These are phyloP conservation scores for Zymoseptoria tritici DNA, from an alignment of 2,329 filamentous ascomycete species.

Conservation along the genomic window DNA sequence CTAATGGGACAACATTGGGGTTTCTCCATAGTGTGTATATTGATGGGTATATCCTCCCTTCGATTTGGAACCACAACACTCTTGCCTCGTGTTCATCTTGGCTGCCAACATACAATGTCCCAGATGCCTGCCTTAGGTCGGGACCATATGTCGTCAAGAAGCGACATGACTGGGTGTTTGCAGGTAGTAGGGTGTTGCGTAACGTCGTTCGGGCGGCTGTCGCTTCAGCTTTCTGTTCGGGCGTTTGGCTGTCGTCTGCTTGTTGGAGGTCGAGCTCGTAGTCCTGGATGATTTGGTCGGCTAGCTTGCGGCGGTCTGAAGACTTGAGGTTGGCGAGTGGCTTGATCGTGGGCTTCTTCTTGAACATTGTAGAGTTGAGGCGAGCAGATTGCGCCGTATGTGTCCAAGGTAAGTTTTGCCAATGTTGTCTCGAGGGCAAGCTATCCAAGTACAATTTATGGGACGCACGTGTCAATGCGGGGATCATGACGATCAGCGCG, in stretches of 20 bases:
- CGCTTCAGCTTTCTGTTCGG: slow-evolving; percentile 38
- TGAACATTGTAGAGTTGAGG: slow-evolving; percentile 26
- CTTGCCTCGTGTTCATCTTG: slow-evolving; percentile 51
- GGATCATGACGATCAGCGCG: neutral
- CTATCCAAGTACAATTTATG: neutral
- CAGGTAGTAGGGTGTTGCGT: slow-evolving; percentile 55
- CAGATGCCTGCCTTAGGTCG: slow-evolving; percentile 53
- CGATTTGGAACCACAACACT: slow-evolving; percentile 57
- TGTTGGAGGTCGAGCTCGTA: slow-evolving; percentile 31
- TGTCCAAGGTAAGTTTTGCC: neutral
- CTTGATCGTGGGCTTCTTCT: slow-evolving; percentile 49
- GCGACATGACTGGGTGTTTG: slow-evolving; percentile 54
- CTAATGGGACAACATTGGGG: slow-evolving; percentile 51
- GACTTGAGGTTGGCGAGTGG: slow-evolving; percentile 58
- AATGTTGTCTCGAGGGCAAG: neutral
- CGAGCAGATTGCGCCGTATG: neutral
- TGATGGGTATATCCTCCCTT: slow-evolving; percentile 47
- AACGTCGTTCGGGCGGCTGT: slow-evolving; percentile 43
- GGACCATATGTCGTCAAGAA: slow-evolving; percentile 60
- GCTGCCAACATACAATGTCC: slow-evolving; percentile 57
- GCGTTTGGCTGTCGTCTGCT: slow-evolving; percentile 27
- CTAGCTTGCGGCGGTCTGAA: slow-evolving; percentile 59
- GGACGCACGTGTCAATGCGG: neutral
- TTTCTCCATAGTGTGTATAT: slow-evolving; percentile 63
- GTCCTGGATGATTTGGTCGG: slow-evolving; percentile 59